A percentile compares a stretch with the other conserved stretches of the same genome.
These are phyloP conservation scores for Capsicum pubescens DNA, from an alignment of 257 asterid genomes.

Conservation along the genomic window DNA sequence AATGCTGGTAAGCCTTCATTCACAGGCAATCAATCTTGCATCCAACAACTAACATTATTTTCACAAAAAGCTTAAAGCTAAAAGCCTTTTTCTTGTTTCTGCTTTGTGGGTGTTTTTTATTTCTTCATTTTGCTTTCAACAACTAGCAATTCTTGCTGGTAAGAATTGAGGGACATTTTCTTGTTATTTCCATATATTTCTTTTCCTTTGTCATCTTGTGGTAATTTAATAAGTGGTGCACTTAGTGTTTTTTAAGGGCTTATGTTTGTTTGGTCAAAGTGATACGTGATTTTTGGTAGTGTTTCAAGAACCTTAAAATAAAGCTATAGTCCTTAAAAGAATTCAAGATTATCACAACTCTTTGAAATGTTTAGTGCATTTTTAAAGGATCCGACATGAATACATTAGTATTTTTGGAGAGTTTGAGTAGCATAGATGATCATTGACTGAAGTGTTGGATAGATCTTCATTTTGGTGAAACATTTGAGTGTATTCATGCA, in stretches of 20 bases:
- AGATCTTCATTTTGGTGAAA: background rate
- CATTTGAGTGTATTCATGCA: background rate
- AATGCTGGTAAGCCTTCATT: slow-evolving; percentile 23
- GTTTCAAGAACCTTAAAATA: slow-evolving; percentile 14
- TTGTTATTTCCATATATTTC: background rate
- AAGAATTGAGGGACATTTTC: background rate
- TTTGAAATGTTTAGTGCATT: background rate
- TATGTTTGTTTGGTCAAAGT: slow-evolving; percentile 1
- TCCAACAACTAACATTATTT: background rate
- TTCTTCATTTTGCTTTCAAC: background rate
- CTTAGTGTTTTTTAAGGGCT: background rate
- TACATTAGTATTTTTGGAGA: background rate
- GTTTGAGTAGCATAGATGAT: background rate
- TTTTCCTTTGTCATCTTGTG: background rate
- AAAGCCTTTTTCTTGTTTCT: slow-evolving; percentile 23
- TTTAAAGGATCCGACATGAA: background rate
- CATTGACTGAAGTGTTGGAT: background rate
- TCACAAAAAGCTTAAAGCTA: background rate
- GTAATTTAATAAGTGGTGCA: background rate
- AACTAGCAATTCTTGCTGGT: slow-evolving; percentile 2
- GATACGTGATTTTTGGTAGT: background rate
- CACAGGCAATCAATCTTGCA: slow-evolving; percentile 3
- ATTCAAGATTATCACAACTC: background rate
- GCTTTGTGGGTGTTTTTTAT: slow-evolving; percentile 13
- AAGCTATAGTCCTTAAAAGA: background rate